Evolutionary conservation across 768 basidiomycete genomes (phyloP), one percentile per base, ranked within the genome.

Genomic region (Lentinula raphanica): DNA sequence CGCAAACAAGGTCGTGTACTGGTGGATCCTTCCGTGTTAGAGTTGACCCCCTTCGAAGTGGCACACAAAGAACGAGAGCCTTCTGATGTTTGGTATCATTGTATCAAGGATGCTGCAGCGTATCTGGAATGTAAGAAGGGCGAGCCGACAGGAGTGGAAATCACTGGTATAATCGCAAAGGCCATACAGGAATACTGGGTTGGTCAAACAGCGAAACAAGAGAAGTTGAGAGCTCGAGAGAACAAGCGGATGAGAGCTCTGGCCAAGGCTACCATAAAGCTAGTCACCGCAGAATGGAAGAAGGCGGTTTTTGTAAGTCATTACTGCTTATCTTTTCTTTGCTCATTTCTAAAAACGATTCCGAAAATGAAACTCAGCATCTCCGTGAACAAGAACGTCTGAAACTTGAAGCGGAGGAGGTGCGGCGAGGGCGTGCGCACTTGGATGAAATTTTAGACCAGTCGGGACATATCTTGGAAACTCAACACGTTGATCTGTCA

Each of bases 361-460:
- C n/a, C n/a, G n/a, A n/a, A n/a, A n/a, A n/a, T n/a, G n/a, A n/a
- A n/a, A n/a, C n/a, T 17, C 60, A 91, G 90, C 84, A 91, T 71
- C 80, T 94, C 17, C 84, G 89, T 3, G 86, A 90, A 59, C 81
- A 86, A 64, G 79, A 85, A 60, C 76, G 87, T 35, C 73, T 81
- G 40, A 78, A 76, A 53, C 73, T 76, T 12, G 89, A 90, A 66
- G 87, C 78, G 17, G 94, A 97, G 70, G 90, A 94, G 69, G 79
- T 85, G 61, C 79, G 83, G 31, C 78, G 86, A 5, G 92, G 94
- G 0, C 88, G 88, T 60, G 85, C 87, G 61, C 94, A 97, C 71
- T 79, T 98, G 21, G 90, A 95, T 68, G 91, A 88, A 3, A 92
- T 98, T 61, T 76, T 98, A 46, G 84, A 93, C 70, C 89, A 95